Conservation (phyloP, 2,329 filamentous ascomycete species). For the Aureobasidium sp. region DNA sequence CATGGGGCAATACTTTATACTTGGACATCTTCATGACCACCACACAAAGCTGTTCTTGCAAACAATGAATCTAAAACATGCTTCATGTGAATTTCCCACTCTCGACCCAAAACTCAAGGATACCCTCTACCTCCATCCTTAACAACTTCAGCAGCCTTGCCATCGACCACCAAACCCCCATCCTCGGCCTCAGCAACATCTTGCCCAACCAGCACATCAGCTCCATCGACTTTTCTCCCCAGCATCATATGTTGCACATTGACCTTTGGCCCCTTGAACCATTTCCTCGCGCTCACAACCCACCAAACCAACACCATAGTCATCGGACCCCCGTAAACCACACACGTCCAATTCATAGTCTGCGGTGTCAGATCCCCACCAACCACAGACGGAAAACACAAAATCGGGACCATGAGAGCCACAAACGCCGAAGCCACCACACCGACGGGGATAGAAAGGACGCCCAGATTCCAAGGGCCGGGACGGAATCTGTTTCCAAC, state of each 20-base stretch:
- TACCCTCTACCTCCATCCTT: neutral
- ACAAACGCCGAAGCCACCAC: constrained; percentile 53
- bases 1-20: too few species aligned
- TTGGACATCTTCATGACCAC: too few species aligned
- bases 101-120: too few species aligned
- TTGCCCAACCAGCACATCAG: neutral
- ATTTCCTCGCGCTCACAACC: constrained; percentile 55
- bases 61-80: too few species aligned
- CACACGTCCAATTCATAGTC: constrained; percentile 62
- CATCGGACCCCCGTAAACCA: constrained; percentile 50
- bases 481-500: constrained; percentile 58
- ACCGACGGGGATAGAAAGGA: constrained; percentile 52
- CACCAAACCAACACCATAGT: constrained; percentile 52
- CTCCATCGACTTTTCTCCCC: neutral
- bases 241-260: constrained; percentile 50
- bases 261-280: constrained; percentile 65
- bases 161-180: neutral
- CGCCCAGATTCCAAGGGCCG: constrained; percentile 63
- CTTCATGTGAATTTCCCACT: too few species aligned
- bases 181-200: neutral
- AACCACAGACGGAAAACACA: constrained; percentile 56
- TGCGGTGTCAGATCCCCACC: constrained; percentile 47
- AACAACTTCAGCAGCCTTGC: neutral
- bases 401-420: constrained; percentile 58
- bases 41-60: too few species aligned